Evolutionary conservation across 108 stramenopile species (phyloP), one percentile per base, ranked within the genome.

Genomic region (Nitzschia sp.): DNA sequence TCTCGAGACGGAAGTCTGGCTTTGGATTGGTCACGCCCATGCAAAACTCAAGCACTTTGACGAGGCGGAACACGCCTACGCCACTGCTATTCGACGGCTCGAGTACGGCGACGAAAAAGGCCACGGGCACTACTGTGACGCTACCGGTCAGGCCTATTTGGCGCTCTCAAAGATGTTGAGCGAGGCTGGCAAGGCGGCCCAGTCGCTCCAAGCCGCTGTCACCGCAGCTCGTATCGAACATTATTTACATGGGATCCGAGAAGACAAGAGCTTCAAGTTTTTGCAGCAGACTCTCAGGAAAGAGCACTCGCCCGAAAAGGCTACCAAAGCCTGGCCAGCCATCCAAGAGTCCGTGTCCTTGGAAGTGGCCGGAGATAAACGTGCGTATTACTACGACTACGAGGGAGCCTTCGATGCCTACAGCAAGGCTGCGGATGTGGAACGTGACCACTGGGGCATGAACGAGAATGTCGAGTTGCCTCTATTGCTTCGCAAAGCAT

Each of bases 1-100:
- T 13, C 38, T 41, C 9, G 38, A 41, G 38, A 13, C 38, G 13
- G 38, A 41, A 41, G 38, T 41, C 9, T 13, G 13, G 13, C 33
- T 58, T 11, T 58, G 56, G 56, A 31, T 58, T 3, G 56, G 31
- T 1, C 29, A 58, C 15, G 56, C 56, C 17, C 56, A 58, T 17
- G 17, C 17, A 11, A 58, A 58, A 34, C 33, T 34, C 32, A 31
- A 34, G 21, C 56, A 58, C 28, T 58, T 33, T 26, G 56, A 58
- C 32, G 56, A 30, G 16, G 56, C 56, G 1, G 56, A 28, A 34
- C 32, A 58, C 1, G 17, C 28, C 17, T 58, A 58, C 33, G 0
- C 1, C 17, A 31, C 15, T 6, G 56, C 33, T 31, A 58, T 58
- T 58, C n/a, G 17, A 17, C 13, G 13, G n/a, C 28, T 58, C 23